Base-by-base conservation (phyloP, 169 alveolate species). In the Plasmodium inui region DNA sequence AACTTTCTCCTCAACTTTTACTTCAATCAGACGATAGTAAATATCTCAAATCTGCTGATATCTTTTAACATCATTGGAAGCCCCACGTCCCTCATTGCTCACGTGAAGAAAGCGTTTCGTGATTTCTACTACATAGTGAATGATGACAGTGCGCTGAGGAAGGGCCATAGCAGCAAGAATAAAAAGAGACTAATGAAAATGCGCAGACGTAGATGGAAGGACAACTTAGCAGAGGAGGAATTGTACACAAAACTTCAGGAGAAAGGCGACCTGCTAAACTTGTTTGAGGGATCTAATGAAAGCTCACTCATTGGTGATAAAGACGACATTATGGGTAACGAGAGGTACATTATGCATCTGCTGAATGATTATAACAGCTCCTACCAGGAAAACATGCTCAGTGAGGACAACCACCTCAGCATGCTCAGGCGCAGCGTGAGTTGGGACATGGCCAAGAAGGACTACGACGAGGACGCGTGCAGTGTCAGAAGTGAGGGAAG, bases 51-150 rank as follows among this genome's bases (percentile, higher is more conserved):
- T 30, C 17, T 85, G 19, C 22, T 85, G 9, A 85, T 85, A 2
- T 85, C 93, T 0, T 85, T 85, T 85, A 85, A 85, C 6, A 85
- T 85, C 3, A 85, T 85, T 74, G 93, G 93, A 1, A 85, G 93
- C 8, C 93, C 93, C 1, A 85, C 93, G 1, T 85, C 93, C 3
- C 44, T 85, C 14, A 67, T 85, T 26, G 93, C 93, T 1, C 93
- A 85, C 76, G 46, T 85, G 32, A 85, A 85, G 79, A 85, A 85
- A 53, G 84, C 93, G 2, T 85, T 85, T 17, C 32, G 30, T 53
- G 93, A 85, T 4, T 85, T 85, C 46, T 76, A 74, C 28, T 53
- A 74, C 55, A 85, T 85, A 1, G 26, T 85, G 28, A 85, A 44
- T 34, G 93, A 85, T 8, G 71, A 74, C 8, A 30, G 85, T 19